These are phyloP conservation scores for Sporothrix brasiliensis DNA, from an alignment of 2,329 filamentous ascomycete genomes.

Conservation along the genomic window DNA sequence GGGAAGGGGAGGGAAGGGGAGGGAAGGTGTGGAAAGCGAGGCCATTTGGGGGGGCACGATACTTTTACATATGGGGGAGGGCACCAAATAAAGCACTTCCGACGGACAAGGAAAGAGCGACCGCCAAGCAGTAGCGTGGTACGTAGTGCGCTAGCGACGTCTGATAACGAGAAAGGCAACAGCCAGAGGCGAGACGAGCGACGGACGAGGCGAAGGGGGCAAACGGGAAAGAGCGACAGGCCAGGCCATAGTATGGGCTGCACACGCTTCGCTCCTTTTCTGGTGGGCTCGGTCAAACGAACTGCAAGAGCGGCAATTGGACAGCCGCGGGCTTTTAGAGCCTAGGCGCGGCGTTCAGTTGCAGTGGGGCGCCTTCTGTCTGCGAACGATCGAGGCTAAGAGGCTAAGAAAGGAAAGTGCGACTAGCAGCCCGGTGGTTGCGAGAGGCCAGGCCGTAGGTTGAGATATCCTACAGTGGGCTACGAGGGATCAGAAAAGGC, in stretches of 20 bases:
- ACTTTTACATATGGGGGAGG: slow-evolving; percentile 28
- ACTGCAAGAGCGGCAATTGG: slow-evolving; percentile 35
- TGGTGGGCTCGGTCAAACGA: slow-evolving; percentile 32
- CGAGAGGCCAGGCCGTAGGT: background rate
- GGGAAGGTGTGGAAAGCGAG: slow-evolving; percentile 2
- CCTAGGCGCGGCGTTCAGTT: slow-evolving; percentile 14
- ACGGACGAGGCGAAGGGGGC: background rate
- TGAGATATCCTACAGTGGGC: background rate
- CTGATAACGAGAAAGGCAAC: slow-evolving; percentile 23
- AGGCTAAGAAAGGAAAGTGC: slow-evolving; percentile 11
- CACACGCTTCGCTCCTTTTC: slow-evolving; percentile 26
- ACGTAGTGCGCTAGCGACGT: slow-evolving; percentile 12
- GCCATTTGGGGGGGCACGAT: slow-evolving; percentile 4
- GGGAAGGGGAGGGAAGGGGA: slow-evolving; percentile 19
- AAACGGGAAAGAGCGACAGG: background rate
- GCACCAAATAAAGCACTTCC: background rate
- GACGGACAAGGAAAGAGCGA: slow-evolving; percentile 24
- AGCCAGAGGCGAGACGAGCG: slow-evolving; percentile 4
- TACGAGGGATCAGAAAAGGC: background rate
- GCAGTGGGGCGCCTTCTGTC: background rate
- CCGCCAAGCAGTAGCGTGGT: background rate
- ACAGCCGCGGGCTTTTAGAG: slow-evolving; percentile 21
- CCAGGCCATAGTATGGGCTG: background rate
- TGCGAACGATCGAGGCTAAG: slow-evolving; percentile 19
- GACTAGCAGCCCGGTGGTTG: background rate